Evolutionary conservation across 352 stramenopile genomes (phyloP), one percentile per base, ranked within the genome.

Genomic region (Phytophthora citricola): DNA sequence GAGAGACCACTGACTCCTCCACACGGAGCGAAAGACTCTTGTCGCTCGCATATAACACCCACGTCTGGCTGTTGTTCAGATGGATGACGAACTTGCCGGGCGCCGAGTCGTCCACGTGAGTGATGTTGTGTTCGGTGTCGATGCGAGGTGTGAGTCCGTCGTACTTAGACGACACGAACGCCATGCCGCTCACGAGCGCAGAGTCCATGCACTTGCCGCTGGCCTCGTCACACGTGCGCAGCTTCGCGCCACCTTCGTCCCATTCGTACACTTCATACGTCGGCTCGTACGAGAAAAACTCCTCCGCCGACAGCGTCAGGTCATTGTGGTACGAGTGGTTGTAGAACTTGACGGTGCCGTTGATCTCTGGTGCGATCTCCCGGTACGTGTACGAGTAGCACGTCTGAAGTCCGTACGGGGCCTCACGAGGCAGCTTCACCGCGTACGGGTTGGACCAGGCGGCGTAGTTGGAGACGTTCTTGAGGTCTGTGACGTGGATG

Each of bases 391-490:
- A 85, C 53, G 83, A 87, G 58, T 90, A 92, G 53, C 71, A 87
- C 0, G 69, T 66, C 50, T 87, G 75, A 6, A 92, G 20, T 6
- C 83, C 83, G 41, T 69, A 90, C 15, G 83, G 83, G 1, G 68
- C 68, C 10, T 71, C 71, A 17, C 71, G 55, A 5, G 77, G 77
- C 15, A 90, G 51, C 55, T 82, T 85, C 29, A 94, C 48, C 2
- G 81, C 78, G 62, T 91, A 94, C 47, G 86, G 83, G 63, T 92
- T 90, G 5, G 79, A 68, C 71, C 81, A 94, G 8, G 74, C 82
- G 3, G 79, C 74, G 52, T 81, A 78, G 31, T 83, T 77, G 45
- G 76, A 63, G 2, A 78, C 58, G 36, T 76, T 76, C 32, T 85
- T 80, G 8, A 73, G 65, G 26, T 56, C 69, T 1, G 68, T 83